Evolutionary conservation across 306 rosid genomes (phyloP).

Genomic region (Mucuna pruriens): DNA sequence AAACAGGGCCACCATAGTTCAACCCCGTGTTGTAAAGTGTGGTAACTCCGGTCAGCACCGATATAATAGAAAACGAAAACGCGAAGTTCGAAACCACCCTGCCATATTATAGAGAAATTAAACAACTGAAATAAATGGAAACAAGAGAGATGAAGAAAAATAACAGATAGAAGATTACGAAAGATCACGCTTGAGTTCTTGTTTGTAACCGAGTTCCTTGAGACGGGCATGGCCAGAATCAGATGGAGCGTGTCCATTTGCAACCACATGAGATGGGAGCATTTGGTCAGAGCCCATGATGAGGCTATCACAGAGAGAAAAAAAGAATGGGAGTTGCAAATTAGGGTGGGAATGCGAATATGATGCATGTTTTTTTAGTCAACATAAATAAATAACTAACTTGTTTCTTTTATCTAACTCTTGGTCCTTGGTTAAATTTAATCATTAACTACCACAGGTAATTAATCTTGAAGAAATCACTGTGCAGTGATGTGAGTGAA

Average conservation of each 20-base stretch:
- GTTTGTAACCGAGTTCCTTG: slow-evolving; percentile 91
- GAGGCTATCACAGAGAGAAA: not conserved
- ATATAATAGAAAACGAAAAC: slow-evolving; percentile 89
- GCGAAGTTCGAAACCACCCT: slow-evolving; percentile 92
- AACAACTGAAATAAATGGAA: not conserved
- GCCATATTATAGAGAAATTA: not conserved
- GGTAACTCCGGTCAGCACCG: slow-evolving; percentile 88
- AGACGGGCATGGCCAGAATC: slow-evolving; percentile 96
- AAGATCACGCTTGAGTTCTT: slow-evolving; percentile 97
- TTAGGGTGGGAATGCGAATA: too few relatives aligned
- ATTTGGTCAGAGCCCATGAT: slow-evolving; percentile 30
- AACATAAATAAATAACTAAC: not conserved
- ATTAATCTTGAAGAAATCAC: not conserved
- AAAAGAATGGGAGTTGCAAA: too few relatives aligned
- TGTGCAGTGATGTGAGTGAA: not conserved
- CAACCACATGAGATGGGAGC: slow-evolving; percentile 31
- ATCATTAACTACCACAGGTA: not conserved
- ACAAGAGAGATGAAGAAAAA: not conserved
- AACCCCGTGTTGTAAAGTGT: slow-evolving; percentile 93
- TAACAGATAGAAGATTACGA: slow-evolving; percentile 55
- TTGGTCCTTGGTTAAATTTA: not conserved
- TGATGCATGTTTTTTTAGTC: not conserved
- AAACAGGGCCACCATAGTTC: slow-evolving; percentile 82
- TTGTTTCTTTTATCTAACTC: not conserved
- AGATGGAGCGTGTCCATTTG: slow-evolving; percentile 40